phyloP scores from a whole-genome alignment of 345 rosid species.

The Firmiana major region DNA sequence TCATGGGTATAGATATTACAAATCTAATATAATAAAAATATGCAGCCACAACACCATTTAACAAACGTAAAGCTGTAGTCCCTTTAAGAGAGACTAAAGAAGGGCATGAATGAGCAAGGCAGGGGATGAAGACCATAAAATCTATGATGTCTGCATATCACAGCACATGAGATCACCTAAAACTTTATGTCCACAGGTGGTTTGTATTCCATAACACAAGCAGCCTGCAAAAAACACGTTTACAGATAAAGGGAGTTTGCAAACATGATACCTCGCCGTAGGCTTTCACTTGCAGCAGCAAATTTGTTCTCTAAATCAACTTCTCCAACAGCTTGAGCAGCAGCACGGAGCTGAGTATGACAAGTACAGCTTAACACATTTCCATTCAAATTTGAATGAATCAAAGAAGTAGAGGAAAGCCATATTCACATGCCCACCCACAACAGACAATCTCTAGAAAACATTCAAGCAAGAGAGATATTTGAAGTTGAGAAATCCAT shows the following conservation, averaged over 20 bases:
- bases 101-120: background rate
- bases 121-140: background rate
- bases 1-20: background rate
- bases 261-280: constrained; percentile 88
- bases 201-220: background rate
- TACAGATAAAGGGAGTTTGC: constrained; percentile 80
- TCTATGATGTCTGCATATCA: background rate
- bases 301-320: constrained; percentile 65
- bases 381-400: background rate
- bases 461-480: background rate
- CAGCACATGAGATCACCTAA: background rate
- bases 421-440: background rate
- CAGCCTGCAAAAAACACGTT: constrained; percentile 17
- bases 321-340: constrained; percentile 94
- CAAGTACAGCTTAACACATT: background rate
- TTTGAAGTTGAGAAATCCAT: background rate
- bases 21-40: background rate
- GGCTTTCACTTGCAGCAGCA: constrained; percentile 85
- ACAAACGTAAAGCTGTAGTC: background rate
- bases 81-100: background rate
- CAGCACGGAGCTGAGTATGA: constrained; percentile 59
- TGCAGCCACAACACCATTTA: background rate
- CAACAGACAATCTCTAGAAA: background rate
- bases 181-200: background rate
- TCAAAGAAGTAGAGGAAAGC: background rate